Evolutionary conservation across 75 land plant species (phyloP).

Genomic region (Ceratopteris richardii): DNA sequence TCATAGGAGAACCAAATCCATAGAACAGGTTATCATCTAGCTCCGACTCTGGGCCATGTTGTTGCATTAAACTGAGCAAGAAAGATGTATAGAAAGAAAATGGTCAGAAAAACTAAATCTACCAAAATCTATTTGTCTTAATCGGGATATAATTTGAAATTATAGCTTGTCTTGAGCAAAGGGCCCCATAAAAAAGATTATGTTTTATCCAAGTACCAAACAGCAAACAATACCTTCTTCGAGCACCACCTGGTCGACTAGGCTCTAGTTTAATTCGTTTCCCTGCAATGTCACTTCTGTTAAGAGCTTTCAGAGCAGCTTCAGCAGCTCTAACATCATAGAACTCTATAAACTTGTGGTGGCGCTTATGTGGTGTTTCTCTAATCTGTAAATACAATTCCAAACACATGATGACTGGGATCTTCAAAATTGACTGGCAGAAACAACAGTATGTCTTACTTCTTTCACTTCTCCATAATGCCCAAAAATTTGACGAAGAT

Average conservation of each 20-base stretch:
- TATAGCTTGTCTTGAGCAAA: no score
- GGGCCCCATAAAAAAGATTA: no score
- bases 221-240: conserved; percentile 87
- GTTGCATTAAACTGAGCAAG: conserved; percentile 42
- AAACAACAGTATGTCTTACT: conserved; percentile 20
- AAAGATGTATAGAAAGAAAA: no score
- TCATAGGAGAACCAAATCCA: conserved; percentile 20
- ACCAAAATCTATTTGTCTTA: no score
- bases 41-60: conserved; percentile 36
- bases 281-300: conserved; percentile 92
- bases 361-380: conserved; percentile 97
- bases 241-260: conserved; percentile 93
- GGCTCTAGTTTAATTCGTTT: conserved; percentile 96
- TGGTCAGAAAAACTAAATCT: no score
- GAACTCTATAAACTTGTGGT: conserved; percentile 90
- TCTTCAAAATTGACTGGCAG: no score
- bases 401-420: no score
- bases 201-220: no score
- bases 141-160: no score
- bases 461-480: conserved; percentile 88
- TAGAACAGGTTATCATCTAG: conserved; percentile 27
- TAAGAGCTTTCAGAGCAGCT: conserved; percentile 67
- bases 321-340: conserved; percentile 96
- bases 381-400: conserved; percentile 34
- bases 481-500: conserved; percentile 82